Evolutionary conservation across 169 alveolate genomes (phyloP).

Genomic region (Plasmodium vinckei): DNA sequence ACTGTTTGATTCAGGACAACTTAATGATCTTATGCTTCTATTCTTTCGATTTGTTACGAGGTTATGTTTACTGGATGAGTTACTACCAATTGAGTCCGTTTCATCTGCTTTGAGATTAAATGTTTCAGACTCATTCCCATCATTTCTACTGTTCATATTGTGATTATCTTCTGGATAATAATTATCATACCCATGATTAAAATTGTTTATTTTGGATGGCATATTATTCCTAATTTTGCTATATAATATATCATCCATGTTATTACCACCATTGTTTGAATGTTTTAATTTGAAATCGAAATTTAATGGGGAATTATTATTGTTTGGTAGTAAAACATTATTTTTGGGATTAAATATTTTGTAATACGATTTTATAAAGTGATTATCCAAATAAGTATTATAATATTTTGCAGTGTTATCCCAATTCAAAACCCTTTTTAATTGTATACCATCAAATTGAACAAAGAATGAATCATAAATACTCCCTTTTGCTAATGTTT

Average conservation of each 20-base stretch:
- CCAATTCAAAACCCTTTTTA: constrained; percentile 59
- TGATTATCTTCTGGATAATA: background rate
- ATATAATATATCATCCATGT: background rate
- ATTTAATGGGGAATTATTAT: background rate
- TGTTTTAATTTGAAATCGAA: constrained; percentile 31
- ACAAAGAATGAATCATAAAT: constrained; percentile 67
- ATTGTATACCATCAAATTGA: constrained; percentile 59
- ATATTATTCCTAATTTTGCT: background rate
- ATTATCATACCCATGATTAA: background rate
- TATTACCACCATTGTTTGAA: background rate
- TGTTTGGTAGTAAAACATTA: background rate
- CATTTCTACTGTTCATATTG: constrained; percentile 4
- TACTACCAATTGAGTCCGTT: background rate
- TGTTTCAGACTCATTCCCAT: constrained; percentile 41
- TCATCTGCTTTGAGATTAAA: constrained; percentile 15
- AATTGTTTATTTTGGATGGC: background rate
- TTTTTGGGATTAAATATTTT: constrained; percentile 16
- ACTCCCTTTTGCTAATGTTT: constrained; percentile 4
- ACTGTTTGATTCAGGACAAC: constrained; percentile 31
- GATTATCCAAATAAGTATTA: constrained; percentile 32
- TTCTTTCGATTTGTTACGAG: background rate
- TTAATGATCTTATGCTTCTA: constrained; percentile 5
- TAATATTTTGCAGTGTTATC: constrained; percentile 50
- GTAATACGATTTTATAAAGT: constrained; percentile 52
- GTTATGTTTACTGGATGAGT: constrained; percentile 8